phyloP scores from a whole-genome alignment of 2,329 filamentous ascomycete genomes.

The Lasiodiplodia hormozganensis region DNA sequence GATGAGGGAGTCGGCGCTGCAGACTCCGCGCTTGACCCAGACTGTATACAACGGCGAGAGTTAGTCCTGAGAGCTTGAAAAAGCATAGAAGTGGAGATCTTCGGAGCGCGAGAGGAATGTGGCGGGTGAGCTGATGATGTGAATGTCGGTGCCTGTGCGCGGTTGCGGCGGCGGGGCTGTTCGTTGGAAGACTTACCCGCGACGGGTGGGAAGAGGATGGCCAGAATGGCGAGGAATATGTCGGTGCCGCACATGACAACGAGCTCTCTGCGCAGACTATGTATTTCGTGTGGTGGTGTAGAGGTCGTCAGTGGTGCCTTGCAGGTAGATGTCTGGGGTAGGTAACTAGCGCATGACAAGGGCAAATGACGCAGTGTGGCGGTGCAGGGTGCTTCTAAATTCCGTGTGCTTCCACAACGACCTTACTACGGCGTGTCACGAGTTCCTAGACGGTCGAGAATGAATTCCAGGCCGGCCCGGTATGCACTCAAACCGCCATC shows the following conservation, averaged over 20 bases:
- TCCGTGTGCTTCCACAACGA: constrained; percentile 4
- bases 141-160: constrained; percentile 23
- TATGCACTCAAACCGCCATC: too few species aligned
- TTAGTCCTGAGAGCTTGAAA: constrained; percentile 11
- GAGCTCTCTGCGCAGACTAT: background rate
- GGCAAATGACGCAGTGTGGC: constrained; percentile 24
- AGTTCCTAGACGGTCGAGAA: too few species aligned
- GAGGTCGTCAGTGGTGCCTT: constrained; percentile 13
- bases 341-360: constrained; percentile 11
- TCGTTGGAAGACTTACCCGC: constrained; percentile 53
- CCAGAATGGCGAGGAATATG: constrained; percentile 66
- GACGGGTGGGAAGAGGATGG: constrained; percentile 67
- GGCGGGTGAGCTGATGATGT: constrained; percentile 12
- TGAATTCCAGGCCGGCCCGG: background rate
- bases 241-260: constrained; percentile 63
- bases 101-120: background rate
- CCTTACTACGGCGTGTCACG: background rate
- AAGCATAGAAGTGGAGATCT: constrained; percentile 3
- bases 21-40: constrained; percentile 96
- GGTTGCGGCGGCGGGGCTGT: constrained; percentile 34
- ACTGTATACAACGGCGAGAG: constrained; percentile 60
- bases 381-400: background rate
- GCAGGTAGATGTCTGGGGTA: constrained; percentile 18
- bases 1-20: constrained; percentile 89
- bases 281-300: background rate